Percentiles rank a stretch among this genome's conserved stretches.
Conservation (phyloP, 148 eudicot genomes). For the Rhododendron simsii region DNA sequence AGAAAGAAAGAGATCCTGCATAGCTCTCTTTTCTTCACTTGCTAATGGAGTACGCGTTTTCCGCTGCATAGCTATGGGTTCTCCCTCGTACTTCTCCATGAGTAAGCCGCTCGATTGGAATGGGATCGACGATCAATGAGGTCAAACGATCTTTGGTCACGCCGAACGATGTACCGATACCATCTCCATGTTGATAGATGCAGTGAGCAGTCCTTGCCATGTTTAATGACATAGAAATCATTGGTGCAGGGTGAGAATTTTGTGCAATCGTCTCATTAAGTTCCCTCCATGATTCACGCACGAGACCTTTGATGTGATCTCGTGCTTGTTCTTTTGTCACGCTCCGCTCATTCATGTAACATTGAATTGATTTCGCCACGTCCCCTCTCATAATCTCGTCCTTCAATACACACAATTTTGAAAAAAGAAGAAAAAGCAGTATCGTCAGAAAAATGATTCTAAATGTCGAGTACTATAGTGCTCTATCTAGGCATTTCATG, state of each 20-base stretch:
- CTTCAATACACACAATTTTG: not conserved
- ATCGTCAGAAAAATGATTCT: not conserved
- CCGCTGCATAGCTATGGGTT: not conserved
- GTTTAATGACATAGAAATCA: conserved; percentile 10
- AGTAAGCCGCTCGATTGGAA: not conserved
- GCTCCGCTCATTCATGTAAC: not conserved
- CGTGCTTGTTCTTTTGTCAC: conserved; percentile 8
- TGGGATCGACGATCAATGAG: conserved; percentile 6
- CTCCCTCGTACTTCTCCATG: not conserved
- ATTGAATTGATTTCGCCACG: conserved; percentile 15
- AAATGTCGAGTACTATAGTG: not conserved
- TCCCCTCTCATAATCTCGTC: conserved; percentile 19
- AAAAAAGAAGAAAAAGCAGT: not conserved
- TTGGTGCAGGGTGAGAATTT: not conserved
- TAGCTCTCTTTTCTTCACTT: not conserved
- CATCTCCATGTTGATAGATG: conserved; percentile 20
- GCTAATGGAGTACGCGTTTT: not conserved
- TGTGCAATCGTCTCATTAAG: conserved; percentile 3
- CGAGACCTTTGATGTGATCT: conserved; percentile 1
- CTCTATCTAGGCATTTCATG: not conserved
- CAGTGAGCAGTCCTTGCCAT: conserved; percentile 16
- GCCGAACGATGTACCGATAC: conserved; percentile 11
- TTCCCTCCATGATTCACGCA: conserved; percentile 8
- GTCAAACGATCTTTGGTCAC: conserved; percentile 7
- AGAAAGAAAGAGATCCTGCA: not conserved